phyloP scores from a whole-genome alignment of 495 filamentous ascomycete species.

The Aspergillus hancockii region DNA sequence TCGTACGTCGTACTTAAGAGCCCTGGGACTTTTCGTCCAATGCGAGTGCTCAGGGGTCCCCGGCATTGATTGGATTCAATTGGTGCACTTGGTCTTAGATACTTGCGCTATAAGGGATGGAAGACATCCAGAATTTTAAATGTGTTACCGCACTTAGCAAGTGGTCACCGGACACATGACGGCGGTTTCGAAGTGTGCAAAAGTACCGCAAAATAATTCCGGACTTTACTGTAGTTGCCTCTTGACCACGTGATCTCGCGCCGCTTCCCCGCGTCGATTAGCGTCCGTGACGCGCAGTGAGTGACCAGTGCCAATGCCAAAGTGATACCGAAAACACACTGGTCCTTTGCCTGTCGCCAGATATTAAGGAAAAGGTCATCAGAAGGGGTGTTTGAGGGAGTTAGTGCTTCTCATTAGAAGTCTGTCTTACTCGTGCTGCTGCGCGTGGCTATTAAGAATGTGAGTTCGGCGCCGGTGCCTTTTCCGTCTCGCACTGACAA shows the following conservation, averaged over 20 bases:
- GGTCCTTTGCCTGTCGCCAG: not conserved
- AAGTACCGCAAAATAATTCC: not conserved
- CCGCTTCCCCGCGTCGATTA: constrained; percentile 27
- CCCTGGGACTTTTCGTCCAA: constrained; percentile 1
- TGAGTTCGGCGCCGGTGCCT: not conserved
- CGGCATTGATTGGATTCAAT: not conserved
- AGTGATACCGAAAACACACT: not conserved
- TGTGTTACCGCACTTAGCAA: not conserved
- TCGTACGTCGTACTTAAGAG: not conserved
- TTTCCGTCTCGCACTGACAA: not conserved
- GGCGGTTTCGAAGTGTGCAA: not conserved
- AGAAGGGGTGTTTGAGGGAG: not conserved
- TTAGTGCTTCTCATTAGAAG: not conserved
- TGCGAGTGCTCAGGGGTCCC: not conserved
- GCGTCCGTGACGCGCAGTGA: constrained; percentile 6
- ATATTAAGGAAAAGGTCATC: not conserved
- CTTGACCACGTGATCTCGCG: constrained; percentile 35
- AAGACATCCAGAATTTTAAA: not conserved
- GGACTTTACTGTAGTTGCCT: not conserved
- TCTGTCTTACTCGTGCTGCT: not conserved
- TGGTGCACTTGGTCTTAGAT: not conserved
- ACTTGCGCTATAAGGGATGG: not conserved
- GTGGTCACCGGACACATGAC: not conserved
- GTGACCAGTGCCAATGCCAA: not conserved
- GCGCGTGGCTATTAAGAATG: not conserved